Evolutionary conservation across 345 rosid genomes (phyloP).

Genomic region (Populus tremula): DNA sequence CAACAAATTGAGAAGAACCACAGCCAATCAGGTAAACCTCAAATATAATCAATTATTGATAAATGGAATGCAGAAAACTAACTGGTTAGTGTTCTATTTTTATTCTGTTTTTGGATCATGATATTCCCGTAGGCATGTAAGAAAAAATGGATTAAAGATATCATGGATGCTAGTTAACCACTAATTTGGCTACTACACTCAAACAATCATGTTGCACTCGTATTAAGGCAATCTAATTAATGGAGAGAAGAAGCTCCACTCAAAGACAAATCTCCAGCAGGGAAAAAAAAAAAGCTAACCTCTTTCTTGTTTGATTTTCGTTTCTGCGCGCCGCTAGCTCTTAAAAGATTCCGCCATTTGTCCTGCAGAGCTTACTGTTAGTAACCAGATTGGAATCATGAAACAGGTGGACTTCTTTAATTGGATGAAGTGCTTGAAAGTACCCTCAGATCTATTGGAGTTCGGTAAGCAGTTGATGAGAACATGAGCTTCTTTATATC

Average conservation of each 20-base stretch:
- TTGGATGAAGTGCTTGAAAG: conserved; percentile 7
- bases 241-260: not conserved
- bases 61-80: not conserved
- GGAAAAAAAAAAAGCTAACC: conserved; percentile 37
- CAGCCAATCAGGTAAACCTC: too few relatives aligned
- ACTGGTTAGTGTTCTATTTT: not conserved
- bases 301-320: conserved; percentile 32
- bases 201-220: not conserved
- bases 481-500: conserved; percentile 74
- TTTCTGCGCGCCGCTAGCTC: conserved; percentile 45
- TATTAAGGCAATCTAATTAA: not conserved
- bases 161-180: not conserved
- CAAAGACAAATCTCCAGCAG: conserved; percentile 3
- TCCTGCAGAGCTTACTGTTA: conserved; percentile 46
- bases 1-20: too few relatives aligned
- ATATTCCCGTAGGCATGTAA: not conserved
- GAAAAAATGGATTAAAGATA: not conserved
- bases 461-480: conserved; percentile 62
- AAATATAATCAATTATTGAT: too few relatives aligned
- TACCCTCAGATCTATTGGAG: conserved; percentile 93
- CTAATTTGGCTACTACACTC: not conserved
- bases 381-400: conserved; percentile 15
- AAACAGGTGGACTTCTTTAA: conserved; percentile 10
- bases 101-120: not conserved
- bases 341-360: conserved; percentile 92